Base-by-base conservation (phyloP, 1,139 yeast genomes). In the Chernovozyma sophiae-reginae region DNA sequence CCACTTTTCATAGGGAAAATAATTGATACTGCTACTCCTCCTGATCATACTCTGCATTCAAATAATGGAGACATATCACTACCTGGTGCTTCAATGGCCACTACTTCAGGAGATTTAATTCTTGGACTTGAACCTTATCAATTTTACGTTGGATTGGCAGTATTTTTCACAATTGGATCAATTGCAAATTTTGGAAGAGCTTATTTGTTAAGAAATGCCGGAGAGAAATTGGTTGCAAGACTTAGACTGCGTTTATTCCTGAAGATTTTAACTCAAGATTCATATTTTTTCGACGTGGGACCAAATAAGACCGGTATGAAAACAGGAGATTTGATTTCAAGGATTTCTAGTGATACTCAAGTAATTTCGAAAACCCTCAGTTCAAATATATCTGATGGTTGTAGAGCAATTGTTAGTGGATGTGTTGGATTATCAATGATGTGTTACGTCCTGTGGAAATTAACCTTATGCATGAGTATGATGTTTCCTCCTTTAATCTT, bases 291-390 rank as follows among this genome's bases (percentile, higher is more conserved):
- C 54, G 97, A 92, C 54, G 81, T 85, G 15, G 90, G 94, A 43
- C 74, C 74, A 7, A 51, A 54, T 17, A 56, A 57, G 30, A 42
- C 42, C 0, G 74, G 75, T 6, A 69, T 70, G 74, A 82, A 92
- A 53, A 95, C 90, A 1, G 98, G 97, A 30, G 98, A 92, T 56
- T 69, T 92, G 53, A 87, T 92, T 34, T 86, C 96, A 4, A 68
- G 97, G 43, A 65, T 92, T 28, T 81, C 95, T 18, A 80, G 86
- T 31, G 98, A 92, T 56, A 90, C 97, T 1, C 90, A 85, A 53
- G 83, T 92, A 31, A 96, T 92, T 13, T 79, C 96, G 7, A 76
- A 86, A 46, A 81, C 96, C 1, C 75, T 92, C 46, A 87, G 97
- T 31, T 94, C 86, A 43, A 89, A 89, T 55, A 76, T 92, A 30